phyloP scores from a whole-genome alignment of 192 early-diverging fungal species.

The Borealophlyctis nickersoniae region DNA sequence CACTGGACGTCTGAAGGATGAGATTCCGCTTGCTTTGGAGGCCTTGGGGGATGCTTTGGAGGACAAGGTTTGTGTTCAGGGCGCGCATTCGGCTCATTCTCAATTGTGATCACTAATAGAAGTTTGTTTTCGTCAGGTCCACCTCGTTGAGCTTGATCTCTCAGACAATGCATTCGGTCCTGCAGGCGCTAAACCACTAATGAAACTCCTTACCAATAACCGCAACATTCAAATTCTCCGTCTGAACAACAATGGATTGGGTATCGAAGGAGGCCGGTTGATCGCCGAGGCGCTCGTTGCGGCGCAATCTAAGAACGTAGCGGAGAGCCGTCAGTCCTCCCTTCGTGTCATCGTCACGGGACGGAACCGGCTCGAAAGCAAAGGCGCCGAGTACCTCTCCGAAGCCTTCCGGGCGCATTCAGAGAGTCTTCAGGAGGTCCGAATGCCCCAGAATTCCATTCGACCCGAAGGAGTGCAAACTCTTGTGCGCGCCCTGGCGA shows the following conservation, averaged over 20 bases:
- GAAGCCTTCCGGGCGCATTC: slow-evolving; percentile 77
- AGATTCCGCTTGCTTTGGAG: slow-evolving; percentile 81
- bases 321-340: slow-evolving; percentile 58
- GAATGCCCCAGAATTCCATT: slow-evolving; percentile 97
- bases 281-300: slow-evolving; percentile 80
- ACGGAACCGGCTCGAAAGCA: slow-evolving; percentile 91
- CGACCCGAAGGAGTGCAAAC: slow-evolving; percentile 88
- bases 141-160: slow-evolving; percentile 61
- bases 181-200: slow-evolving; percentile 83
- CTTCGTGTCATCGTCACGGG: slow-evolving; percentile 84
- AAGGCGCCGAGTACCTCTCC: slow-evolving; percentile 70
- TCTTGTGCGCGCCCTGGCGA: slow-evolving; percentile 63
- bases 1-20: slow-evolving; percentile 84
- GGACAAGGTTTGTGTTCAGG: slow-evolving; percentile 50
- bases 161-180: slow-evolving; percentile 98
- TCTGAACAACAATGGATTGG: slow-evolving; percentile 97
- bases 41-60: slow-evolving; percentile 79
- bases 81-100: neutral
- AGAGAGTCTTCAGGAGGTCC: slow-evolving; percentile 71
- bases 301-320: slow-evolving; percentile 67
- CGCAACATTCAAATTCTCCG: slow-evolving; percentile 76
- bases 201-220: slow-evolving; percentile 79
- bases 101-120: neutral
- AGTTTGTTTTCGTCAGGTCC: slow-evolving; percentile 30
- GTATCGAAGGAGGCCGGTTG: slow-evolving; percentile 81